Evolutionary conservation across 2,329 filamentous ascomycete species (phyloP).

Genomic region (Aspergillus chevalieri): DNA sequence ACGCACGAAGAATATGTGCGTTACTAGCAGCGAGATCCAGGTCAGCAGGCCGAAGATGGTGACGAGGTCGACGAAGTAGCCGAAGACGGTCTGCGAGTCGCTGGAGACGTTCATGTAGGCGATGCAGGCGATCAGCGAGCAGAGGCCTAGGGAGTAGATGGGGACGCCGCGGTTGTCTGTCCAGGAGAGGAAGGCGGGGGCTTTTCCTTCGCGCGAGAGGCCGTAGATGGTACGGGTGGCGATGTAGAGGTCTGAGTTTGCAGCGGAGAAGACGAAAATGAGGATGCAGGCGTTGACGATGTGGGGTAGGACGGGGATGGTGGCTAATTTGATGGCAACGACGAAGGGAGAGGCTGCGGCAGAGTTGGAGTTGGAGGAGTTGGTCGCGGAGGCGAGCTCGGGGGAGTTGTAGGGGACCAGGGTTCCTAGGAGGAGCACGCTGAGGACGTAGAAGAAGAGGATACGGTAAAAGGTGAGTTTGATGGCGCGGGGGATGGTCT

Average conservation of each 20-base stretch:
- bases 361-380: constrained; percentile 34
- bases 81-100: constrained; percentile 53
- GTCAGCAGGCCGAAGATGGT: constrained; percentile 62
- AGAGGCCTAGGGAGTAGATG: constrained; percentile 57
- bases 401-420: constrained; percentile 64
- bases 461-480: constrained; percentile 78
- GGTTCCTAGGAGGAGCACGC: constrained; percentile 69
- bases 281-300: constrained; percentile 70
- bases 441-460: constrained; percentile 70
- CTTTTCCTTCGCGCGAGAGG: constrained; percentile 64
- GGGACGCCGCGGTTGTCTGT: constrained; percentile 69
- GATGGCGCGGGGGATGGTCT: constrained; percentile 70
- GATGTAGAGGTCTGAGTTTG: constrained; percentile 73
- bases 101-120: constrained; percentile 62
- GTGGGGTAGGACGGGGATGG: constrained; percentile 57
- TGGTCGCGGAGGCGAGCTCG: constrained; percentile 49
- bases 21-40: constrained; percentile 63
- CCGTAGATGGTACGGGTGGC: constrained; percentile 68
- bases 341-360: constrained; percentile 69
- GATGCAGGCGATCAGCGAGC: constrained; percentile 57
- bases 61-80: constrained; percentile 62
- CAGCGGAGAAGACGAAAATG: constrained; percentile 69
- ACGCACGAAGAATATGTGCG: constrained; percentile 61
- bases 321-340: constrained; percentile 60
- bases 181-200: constrained; percentile 63